Base-by-base conservation (phyloP, 805 yeast species). In the Kuraishia borneana region DNA sequence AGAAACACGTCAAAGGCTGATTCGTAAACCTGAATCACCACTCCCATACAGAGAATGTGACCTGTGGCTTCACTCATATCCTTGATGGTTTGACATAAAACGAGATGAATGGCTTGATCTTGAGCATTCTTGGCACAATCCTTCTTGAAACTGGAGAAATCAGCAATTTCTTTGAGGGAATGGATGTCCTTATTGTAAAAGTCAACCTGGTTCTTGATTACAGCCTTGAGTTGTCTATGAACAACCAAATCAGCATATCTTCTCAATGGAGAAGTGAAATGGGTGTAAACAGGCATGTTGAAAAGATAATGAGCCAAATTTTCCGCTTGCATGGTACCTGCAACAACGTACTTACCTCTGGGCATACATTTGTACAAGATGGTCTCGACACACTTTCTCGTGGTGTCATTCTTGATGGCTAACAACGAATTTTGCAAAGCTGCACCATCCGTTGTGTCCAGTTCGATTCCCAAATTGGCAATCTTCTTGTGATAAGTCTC, bases 71-170 rank as follows among this genome's bases (percentile, higher is more conserved):
- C 73, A 42, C 73, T 63, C 70, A 83, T 72, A 28, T 75, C 82
- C 50, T 80, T 82, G 39, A 88, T 79, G 0, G 87, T 80, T 53
- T 87, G 94, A 37, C 89, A 82, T 31, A 88, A 63, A 36, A 81
- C 63, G 42, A 92, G 65, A 53, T 92, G 98, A 36, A 88, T 75
- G 10, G 95, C 89, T 57, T 92, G 98, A 45, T 84, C 94, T 58
- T 89, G 97, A 1, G 96, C 96, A 40, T 73, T 73, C 42, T 76
- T 76, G 2, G 97, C 92, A 54, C 96, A 88, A 50, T 89, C 97
- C 52, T 87, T 84, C 57, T 88, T 87, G 68, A 89, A 92, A 47
- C 85, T 87, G 58, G 96, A 89, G 54, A 87, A 88, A 48, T 89
- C 96, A 8, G 95, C 80, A 21, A 83, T 71, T 47, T 83, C 80